These are phyloP conservation scores for Inga oerstediana DNA, from an alignment of 306 rosid species.

Conservation along the genomic window DNA sequence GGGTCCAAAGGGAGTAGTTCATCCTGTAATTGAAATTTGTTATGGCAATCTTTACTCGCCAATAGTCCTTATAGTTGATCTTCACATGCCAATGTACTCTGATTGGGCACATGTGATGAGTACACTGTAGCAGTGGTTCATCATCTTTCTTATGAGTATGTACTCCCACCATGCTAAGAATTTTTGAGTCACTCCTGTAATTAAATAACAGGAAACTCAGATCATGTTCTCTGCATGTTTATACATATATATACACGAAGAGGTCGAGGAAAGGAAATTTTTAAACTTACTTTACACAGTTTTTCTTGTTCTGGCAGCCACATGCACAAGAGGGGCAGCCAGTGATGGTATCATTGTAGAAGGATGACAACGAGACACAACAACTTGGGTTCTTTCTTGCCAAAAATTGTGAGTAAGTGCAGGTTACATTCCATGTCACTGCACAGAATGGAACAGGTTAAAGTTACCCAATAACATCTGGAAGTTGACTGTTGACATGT, in stretches of 20 bases:
- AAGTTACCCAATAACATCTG: neutral
- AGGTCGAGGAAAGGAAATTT: neutral
- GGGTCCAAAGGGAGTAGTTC: constrained; percentile 86
- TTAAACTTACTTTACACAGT: constrained; percentile 73
- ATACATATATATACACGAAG: neutral
- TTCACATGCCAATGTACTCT: constrained; percentile 94
- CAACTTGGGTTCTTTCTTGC: constrained; percentile 84
- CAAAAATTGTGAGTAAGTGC: constrained; percentile 87
- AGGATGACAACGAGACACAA: constrained; percentile 90
- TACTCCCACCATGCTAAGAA: constrained; percentile 63
- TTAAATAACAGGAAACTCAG: constrained; percentile 19
- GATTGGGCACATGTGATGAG: constrained; percentile 94
- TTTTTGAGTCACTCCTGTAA: constrained; percentile 70
- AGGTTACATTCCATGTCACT: constrained; percentile 99
- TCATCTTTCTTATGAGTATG: constrained; percentile 76
- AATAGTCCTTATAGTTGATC: constrained; percentile 79
- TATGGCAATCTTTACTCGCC: constrained; percentile 82
- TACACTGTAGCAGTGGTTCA: constrained; percentile 75
- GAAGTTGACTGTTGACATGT: neutral
- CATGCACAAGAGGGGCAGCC: constrained; percentile 88
- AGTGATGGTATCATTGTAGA: constrained; percentile 80
- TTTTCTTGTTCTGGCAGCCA: constrained; percentile 78
- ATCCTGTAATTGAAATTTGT: constrained; percentile 83
- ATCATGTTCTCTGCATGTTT: neutral
- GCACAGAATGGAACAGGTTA: constrained; percentile 31